Base-by-base conservation (phyloP, 306 rosid species). In the Castanea mollissima region DNA sequence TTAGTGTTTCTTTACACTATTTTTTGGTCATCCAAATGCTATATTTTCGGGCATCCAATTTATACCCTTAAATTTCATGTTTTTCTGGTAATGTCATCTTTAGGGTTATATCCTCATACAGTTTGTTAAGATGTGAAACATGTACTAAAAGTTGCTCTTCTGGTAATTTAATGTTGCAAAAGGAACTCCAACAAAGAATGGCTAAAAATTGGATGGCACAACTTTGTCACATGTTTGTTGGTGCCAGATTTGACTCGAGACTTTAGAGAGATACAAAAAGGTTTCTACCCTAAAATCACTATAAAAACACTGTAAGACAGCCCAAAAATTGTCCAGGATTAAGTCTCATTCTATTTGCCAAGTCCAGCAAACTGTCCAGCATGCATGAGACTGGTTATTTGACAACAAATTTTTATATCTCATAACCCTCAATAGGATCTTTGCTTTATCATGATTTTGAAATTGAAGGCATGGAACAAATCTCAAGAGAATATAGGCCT, bases 401-500 rank as follows among this genome's bases (percentile, higher is more conserved):
- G n/a, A 25, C 16, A 29, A 2, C 44, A 31, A 64, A 29, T 35
- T 10, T 31, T 64, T 35, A 5, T 64, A 64, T 60, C 68, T 0
- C n/a, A 12, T 14, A 15, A 60, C 13, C 19, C 32, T 23, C 6
- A 1, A 25, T 25, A 32, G 14, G 14, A 27, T 15, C 44, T 25
- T 12, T 7, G 32, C 6, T 3, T 63, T 31, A 31, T 63, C 69
- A 31, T 29, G 41, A 41, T 29, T 5, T 29, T 63, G 10, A 14
- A 63, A 27, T 34, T 38, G 4, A 5, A 9, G 51, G 73, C 52
- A 68, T 38, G 64, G 15, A 75, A 72, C 18, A 75, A 21, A 38
- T 34, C 74, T 77, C 65, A 77, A 68, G 54, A 49, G 31, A 86
- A 70, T 35, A 67, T 65, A 41, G 79, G 78, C 62, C 75, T 78